Evolutionary conservation across 1,284 basidiomycete genomes (phyloP), one percentile per base, ranked within the genome.

Genomic region (Anthracocystis setariae): DNA sequence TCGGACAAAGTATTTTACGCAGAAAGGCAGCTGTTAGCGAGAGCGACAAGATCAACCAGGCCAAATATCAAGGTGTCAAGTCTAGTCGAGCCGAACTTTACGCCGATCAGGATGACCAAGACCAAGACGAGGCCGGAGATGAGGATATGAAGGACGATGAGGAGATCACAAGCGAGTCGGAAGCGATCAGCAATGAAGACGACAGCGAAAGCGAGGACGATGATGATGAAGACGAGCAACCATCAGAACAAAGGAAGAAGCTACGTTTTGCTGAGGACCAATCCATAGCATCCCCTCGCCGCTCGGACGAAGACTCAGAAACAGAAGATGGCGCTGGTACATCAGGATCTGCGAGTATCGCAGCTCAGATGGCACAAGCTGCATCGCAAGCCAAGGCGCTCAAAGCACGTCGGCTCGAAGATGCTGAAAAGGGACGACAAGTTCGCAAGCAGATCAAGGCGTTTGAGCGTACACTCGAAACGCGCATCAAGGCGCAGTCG

Each of bases 401-500:
- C 27, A 64, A 67, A 40, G 65, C 73, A 20, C 57, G 60, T 12
- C 67, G 64, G 3, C 35, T 67, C 10, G 69, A 78, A 44, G 78
- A 80, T n/a, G 78, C 74, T 20, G 60, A 71, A n/a, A 78, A 76
- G 37, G 78, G 78, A 0, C 66, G 65, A 2, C 57, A 76, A 29
- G 76, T 78, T 5, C 69, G 72, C 24, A 76, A 72, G 58, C 79
- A 78, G 42, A 70, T 78, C 50, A 70, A 74, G 40, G 65, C 62
- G 0, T 80, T 72, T 70, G 77, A 77, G 44, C 66, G 74, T 13
- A 48, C 71, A 2, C 73, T 81, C 18, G 76, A 77, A 18, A 60
- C 67, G 0, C 72, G 79, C 8, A 81, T 81, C 60, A 69, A 77
- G 24, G 65, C 73, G 20, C 79, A 81, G 43, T 70, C 67, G 23